Conservation (phyloP, 176 grass and related monocot genomes). For the Hyparrhenia diplandra region DNA sequence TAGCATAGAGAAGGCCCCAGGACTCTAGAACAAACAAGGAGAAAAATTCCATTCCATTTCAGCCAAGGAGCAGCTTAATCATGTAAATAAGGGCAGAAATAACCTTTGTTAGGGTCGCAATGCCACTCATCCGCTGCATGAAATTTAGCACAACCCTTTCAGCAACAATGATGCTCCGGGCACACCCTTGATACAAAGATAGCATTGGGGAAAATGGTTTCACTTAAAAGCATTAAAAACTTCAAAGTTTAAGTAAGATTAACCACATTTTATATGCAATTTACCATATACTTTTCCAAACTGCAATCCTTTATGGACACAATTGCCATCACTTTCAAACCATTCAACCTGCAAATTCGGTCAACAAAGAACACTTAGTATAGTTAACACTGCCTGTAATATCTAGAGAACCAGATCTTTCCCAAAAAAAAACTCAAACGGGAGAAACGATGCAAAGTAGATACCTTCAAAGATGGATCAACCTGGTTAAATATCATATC, state of each 20-base stretch:
- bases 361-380: not conserved
- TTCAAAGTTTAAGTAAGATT: not conserved
- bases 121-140: slow-evolving; percentile 99
- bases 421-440: not conserved
- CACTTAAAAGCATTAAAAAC: not conserved
- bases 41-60: slow-evolving; percentile 8
- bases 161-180: slow-evolving; percentile 78
- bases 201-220: not conserved
- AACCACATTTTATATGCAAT: not conserved
- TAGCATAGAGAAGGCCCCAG: not conserved
- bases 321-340: slow-evolving; percentile 71
- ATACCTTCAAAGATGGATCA: slow-evolving; percentile 75
- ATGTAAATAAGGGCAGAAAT: not conserved
- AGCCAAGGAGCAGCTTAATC: not conserved
- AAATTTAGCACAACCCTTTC: slow-evolving; percentile 97
- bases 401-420: slow-evolving; percentile 2
- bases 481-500: slow-evolving; percentile 94
- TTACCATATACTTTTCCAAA: slow-evolving; percentile 97
- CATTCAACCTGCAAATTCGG: slow-evolving; percentile 64
- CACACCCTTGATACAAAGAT: slow-evolving; percentile 57
- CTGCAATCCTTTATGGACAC: slow-evolving; percentile 67
- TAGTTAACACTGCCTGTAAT: not conserved
- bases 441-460: not conserved
- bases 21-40: not conserved
- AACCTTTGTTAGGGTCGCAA: slow-evolving; percentile 94